A percentile compares a stretch with the other conserved stretches of the same genome.
Conservation (phyloP, 2,329 filamentous ascomycete species). For the Trichophyton rubrum region DNA sequence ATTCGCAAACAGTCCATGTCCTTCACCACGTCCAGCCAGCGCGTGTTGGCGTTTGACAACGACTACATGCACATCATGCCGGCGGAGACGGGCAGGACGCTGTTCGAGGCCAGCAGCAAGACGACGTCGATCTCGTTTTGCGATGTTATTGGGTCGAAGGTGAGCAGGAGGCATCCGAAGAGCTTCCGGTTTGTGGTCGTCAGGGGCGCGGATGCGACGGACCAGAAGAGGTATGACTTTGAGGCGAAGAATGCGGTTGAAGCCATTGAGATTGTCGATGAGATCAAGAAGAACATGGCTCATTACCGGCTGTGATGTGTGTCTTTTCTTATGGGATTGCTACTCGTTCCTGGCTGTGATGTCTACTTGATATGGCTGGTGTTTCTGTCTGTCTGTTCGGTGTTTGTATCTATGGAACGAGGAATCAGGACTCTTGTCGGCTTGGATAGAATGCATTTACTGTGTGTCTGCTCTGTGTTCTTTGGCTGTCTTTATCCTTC, state of each 20-base stretch:
- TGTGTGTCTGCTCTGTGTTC: not conserved
- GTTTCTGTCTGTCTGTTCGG: not conserved
- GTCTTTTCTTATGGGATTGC: not conserved
- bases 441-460: not conserved
- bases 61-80: slow-evolving; percentile 57
- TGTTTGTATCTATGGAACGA: not conserved
- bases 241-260: slow-evolving; percentile 47
- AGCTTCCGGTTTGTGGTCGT: slow-evolving; percentile 51
- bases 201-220: slow-evolving; percentile 47
- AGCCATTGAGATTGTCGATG: slow-evolving; percentile 49
- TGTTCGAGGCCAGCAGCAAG: slow-evolving; percentile 38
- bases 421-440: slow-evolving; percentile 1
- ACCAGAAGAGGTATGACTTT: slow-evolving; percentile 56
- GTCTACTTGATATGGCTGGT: not conserved
- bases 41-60: slow-evolving; percentile 50
- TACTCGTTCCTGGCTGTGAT: not conserved
- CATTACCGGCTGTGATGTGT: slow-evolving; percentile 23
- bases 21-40: slow-evolving; percentile 48
- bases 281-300: slow-evolving; percentile 49
- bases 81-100: slow-evolving; percentile 40
- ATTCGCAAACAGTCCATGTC: slow-evolving; percentile 54
- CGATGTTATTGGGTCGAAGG: slow-evolving; percentile 53
- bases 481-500: not conserved
- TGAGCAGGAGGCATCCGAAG: slow-evolving; percentile 51
- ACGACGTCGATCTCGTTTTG: slow-evolving; percentile 52